Evolutionary conservation across 495 filamentous ascomycete species (phyloP).

Genomic region (Xylaria venustula): DNA sequence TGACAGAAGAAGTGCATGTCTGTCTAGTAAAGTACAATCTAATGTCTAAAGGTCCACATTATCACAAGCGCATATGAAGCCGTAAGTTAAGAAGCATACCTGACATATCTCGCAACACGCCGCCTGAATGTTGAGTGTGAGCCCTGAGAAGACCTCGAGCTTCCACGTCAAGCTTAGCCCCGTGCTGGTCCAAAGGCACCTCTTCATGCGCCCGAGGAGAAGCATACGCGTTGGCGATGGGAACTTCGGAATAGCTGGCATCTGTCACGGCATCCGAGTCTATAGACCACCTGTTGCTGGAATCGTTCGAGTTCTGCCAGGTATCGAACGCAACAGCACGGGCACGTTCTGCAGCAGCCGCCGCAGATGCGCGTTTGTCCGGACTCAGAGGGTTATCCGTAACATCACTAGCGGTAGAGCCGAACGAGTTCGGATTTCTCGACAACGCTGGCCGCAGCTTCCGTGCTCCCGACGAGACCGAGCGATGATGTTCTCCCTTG

Average conservation of each 20-base stretch:
- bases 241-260: constrained; percentile 1
- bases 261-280: constrained; percentile 1
- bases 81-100: background rate
- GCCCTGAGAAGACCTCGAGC: constrained; percentile 6
- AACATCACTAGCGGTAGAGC: background rate
- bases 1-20: background rate
- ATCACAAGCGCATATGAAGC: background rate
- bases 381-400: background rate
- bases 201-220: background rate
- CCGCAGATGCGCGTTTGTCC: background rate
- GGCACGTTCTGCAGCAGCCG: constrained; percentile 1
- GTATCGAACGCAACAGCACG: constrained; percentile 2
- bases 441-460: constrained; percentile 3
- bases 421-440: constrained; percentile 7
- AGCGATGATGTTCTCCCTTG: background rate
- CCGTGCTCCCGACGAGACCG: background rate
- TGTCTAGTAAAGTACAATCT: background rate
- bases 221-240: constrained; percentile 1
- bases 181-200: background rate
- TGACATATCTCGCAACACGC: background rate
- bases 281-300: background rate
- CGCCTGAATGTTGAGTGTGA: background rate
- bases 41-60: background rate
- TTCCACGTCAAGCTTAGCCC: background rate
- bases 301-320: background rate